phyloP scores from a whole-genome alignment of 2,329 filamentous ascomycete genomes.

The Nemania abortiva region DNA sequence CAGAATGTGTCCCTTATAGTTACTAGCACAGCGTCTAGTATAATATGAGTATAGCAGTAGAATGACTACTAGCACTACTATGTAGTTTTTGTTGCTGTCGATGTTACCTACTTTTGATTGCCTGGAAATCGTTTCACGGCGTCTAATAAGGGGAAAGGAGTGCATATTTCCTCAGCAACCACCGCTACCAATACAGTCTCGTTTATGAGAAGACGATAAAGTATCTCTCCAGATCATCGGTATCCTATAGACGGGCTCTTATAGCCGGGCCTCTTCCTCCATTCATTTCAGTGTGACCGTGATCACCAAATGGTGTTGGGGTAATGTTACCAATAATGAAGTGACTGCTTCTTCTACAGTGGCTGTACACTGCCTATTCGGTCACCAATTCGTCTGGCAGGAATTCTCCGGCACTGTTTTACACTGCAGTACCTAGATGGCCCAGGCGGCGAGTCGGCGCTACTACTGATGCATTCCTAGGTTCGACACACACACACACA shows the following conservation, averaged over 20 bases:
- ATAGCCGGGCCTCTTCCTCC: constrained; percentile 1
- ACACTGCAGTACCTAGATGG: neutral
- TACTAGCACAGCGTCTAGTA: neutral
- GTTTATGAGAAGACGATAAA: neutral
- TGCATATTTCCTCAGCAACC: neutral
- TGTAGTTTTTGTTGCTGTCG: neutral
- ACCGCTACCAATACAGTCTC: neutral
- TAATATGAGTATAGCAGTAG: neutral
- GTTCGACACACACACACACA: constrained; percentile 24
- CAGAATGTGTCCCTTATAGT: neutral
- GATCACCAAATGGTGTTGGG: constrained; percentile 16
- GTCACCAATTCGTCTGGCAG: constrained; percentile 14
- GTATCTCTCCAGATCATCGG: neutral
- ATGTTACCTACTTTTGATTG: neutral
- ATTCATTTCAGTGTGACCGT: constrained; percentile 14
- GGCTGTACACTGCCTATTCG: constrained; percentile 2
- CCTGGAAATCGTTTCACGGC: neutral
- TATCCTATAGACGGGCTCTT: neutral
- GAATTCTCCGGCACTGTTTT: constrained; percentile 29
- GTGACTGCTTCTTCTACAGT: neutral
- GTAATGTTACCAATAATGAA: constrained; percentile 24
- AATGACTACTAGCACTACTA: neutral
- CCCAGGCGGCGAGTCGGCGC: constrained; percentile 31
- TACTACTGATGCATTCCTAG: constrained; percentile 32
- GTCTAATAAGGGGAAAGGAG: no score